Conservation (phyloP, 192 early-diverging fungal genomes). For the Coemansia erecta region DNA sequence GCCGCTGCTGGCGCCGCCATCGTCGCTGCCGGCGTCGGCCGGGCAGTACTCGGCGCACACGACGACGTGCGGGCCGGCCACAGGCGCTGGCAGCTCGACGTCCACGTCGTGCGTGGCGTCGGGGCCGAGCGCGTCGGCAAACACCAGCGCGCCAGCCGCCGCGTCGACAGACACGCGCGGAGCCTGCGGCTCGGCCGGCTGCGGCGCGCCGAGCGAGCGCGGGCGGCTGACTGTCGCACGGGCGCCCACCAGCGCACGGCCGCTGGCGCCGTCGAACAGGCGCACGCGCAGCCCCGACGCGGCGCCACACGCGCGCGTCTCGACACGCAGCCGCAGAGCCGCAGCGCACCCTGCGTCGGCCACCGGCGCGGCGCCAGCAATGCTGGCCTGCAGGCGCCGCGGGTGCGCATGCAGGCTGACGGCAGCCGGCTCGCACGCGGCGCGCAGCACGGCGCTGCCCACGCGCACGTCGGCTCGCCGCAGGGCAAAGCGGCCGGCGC, state of each 20-base stretch:
- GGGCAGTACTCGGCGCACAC: constrained; percentile 20
- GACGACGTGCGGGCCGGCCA: constrained; percentile 2
- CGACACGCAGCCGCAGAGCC: constrained; percentile 12
- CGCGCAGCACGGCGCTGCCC: not conserved
- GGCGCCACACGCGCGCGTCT: not conserved
- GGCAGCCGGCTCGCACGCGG: not conserved
- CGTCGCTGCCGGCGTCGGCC: no score
- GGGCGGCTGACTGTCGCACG: not conserved
- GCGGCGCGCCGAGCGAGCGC: not conserved
- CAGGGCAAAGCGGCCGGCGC: constrained; percentile 29
- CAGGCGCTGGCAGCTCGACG: constrained; percentile 7
- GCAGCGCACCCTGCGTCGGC: constrained; percentile 3
- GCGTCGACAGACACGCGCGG: not conserved
- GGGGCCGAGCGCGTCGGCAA: constrained; percentile 8
- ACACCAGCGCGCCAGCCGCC: constrained; percentile 16
- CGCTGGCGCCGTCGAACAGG: constrained; percentile 15
- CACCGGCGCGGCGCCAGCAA: not conserved
- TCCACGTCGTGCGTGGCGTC: not conserved
- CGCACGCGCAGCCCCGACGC: constrained; percentile 25
- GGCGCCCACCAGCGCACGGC: constrained; percentile 7
- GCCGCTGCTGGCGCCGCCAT: no score
- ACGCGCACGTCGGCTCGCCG: constrained; percentile 15
- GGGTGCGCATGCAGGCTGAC: constrained; percentile 34
- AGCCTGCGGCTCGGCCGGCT: not conserved
- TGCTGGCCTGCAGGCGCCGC: not conserved